Percentiles rank a stretch among this genome's conserved stretches.
phyloP scores from a whole-genome alignment of 2,329 filamentous ascomycete species.

The Zymoseptoria brevis region DNA sequence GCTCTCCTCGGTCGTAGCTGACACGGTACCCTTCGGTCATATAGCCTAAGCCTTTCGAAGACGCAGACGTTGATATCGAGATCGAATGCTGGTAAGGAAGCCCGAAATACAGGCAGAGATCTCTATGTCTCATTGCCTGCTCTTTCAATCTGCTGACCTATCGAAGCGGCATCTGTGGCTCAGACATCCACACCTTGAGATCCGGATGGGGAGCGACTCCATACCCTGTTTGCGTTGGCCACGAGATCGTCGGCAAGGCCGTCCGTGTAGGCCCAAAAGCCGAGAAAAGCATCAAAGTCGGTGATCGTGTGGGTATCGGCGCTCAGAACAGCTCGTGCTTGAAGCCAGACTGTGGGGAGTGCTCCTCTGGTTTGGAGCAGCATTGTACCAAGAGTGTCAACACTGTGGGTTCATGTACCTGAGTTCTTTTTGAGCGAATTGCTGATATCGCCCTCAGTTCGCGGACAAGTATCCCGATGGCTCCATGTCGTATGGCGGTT shows the following conservation, averaged over 20 bases:
- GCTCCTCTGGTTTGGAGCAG: constrained; percentile 33
- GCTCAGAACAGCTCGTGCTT: constrained; percentile 43
- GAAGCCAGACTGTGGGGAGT: constrained; percentile 44
- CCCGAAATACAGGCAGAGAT: neutral
- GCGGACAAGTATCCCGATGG: constrained; percentile 25
- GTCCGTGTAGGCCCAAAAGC: constrained; percentile 27
- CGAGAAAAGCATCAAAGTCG: constrained; percentile 27
- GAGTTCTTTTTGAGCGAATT: no score
- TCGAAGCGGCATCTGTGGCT: constrained; percentile 27
- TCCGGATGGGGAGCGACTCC: constrained; percentile 39
- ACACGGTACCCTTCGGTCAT: neutral
- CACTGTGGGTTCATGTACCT: no score
- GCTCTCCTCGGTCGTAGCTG: neutral
- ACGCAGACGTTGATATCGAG: constrained; percentile 35
- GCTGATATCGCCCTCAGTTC: constrained; percentile 10
- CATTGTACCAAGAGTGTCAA: constrained; percentile 24
- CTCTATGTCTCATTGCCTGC: no score
- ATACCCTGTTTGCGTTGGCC: constrained; percentile 30
- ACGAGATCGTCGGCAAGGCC: constrained; percentile 30
- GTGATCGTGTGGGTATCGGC: constrained; percentile 43
- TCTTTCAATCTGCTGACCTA: constrained; percentile 23
- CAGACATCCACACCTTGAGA: constrained; percentile 27
- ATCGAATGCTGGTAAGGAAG: constrained; percentile 16
- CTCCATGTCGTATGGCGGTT: constrained; percentile 54
- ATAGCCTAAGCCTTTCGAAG: constrained; percentile 31